Evolutionary conservation across 179 eudicot genomes (phyloP).

Genomic region (Spinacia oleracea): DNA sequence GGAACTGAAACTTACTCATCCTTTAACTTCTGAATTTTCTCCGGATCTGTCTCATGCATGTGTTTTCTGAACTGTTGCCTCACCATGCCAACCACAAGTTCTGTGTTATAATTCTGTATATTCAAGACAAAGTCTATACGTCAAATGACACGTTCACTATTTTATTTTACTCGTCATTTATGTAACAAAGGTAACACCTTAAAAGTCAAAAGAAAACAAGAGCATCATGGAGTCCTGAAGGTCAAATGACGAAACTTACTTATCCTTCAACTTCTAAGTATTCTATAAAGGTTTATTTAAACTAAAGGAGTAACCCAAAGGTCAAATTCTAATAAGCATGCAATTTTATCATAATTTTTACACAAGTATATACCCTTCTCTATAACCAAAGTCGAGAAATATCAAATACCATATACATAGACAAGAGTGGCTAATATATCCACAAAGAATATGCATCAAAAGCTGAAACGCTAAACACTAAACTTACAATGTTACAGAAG

Average conservation of each 20-base stretch:
- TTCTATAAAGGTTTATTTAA: background rate
- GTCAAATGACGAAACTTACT: background rate
- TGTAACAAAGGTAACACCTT: background rate
- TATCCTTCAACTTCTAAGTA: background rate
- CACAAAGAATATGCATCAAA: background rate
- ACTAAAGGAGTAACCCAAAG: background rate
- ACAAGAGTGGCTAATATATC: background rate
- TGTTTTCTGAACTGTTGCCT: slow-evolving; percentile 72
- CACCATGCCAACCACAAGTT: slow-evolving; percentile 66
- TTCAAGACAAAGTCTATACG: slow-evolving; percentile 1
- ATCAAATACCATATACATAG: background rate
- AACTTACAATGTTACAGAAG: background rate
- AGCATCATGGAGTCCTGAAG: background rate
- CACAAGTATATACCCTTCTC: background rate
- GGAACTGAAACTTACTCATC: slow-evolving; percentile 64
- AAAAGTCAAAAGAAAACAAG: background rate
- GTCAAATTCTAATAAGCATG: background rate
- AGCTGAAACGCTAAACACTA: background rate
- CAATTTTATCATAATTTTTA: background rate
- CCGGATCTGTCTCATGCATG: slow-evolving; percentile 84
- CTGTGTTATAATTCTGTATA: slow-evolving; percentile 79
- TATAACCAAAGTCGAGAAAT: background rate
- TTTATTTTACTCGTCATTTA: background rate
- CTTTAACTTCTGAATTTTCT: slow-evolving; percentile 75
- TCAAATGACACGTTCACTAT: too few relatives aligned